phyloP scores from a whole-genome alignment of 495 filamentous ascomycete genomes.

The Xylaria castorea region DNA sequence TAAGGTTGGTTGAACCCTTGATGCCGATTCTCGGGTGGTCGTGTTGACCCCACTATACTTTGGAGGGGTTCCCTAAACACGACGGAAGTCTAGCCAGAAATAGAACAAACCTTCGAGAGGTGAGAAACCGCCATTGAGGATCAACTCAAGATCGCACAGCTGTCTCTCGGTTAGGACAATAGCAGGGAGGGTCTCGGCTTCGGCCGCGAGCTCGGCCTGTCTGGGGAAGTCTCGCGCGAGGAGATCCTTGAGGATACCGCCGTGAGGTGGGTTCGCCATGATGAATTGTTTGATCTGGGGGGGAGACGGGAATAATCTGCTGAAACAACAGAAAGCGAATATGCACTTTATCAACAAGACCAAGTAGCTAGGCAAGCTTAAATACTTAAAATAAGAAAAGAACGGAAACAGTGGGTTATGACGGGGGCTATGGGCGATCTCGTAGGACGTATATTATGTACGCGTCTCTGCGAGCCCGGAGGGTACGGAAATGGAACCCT shows the following conservation, averaged over 20 bases:
- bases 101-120: conserved; percentile 84
- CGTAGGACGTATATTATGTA: conserved; percentile 12
- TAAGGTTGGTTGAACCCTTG: conserved; percentile 1
- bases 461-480: conserved; percentile 3
- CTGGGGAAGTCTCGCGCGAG: conserved; percentile 85
- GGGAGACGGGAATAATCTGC: not conserved
- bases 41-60: conserved; percentile 27
- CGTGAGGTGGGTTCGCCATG: conserved; percentile 83
- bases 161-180: conserved; percentile 89
- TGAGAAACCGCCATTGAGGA: conserved; percentile 96
- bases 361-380: conserved; percentile 15
- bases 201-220: conserved; percentile 74
- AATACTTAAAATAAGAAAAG: conserved; percentile 20
- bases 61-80: conserved; percentile 7
- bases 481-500: conserved; percentile 14
- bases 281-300: conserved; percentile 18
- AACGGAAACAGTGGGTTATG: not conserved
- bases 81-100: conserved; percentile 16
- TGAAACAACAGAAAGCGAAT: not conserved
- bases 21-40: conserved; percentile 14
- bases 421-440: conserved; percentile 11
- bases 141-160: conserved; percentile 94
- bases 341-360: not conserved
- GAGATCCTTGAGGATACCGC: conserved; percentile 96
- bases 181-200: conserved; percentile 87